phyloP scores from a whole-genome alignment of 805 yeast species.

The Candida berthetii region DNA sequence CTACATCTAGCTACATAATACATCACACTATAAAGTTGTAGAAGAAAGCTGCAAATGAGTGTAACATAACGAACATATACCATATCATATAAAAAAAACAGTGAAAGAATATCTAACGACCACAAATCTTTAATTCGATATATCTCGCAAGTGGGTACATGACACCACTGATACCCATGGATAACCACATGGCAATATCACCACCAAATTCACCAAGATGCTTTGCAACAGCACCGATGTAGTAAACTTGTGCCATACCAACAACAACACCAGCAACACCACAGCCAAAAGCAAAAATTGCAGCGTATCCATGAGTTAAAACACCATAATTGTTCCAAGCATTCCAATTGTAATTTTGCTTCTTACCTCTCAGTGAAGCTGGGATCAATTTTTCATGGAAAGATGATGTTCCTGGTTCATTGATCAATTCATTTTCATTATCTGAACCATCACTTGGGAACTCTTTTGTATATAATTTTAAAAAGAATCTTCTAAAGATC shows the following conservation, averaged over 20 bases:
- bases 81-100: too few relatives aligned
- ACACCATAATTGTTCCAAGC: slow-evolving; percentile 60
- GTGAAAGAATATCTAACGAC: slow-evolving; percentile 27
- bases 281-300: slow-evolving; percentile 52
- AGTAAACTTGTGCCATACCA: slow-evolving; percentile 87
- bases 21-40: too few relatives aligned
- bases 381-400: neutral
- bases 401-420: slow-evolving; percentile 2
- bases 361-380: slow-evolving; percentile 15
- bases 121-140: slow-evolving; percentile 52
- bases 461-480: slow-evolving; percentile 37
- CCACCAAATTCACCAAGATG: slow-evolving; percentile 64
- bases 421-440: too few relatives aligned
- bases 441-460: slow-evolving; percentile 22
- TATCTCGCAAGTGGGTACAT: slow-evolving; percentile 63
- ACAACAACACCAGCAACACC: slow-evolving; percentile 82
- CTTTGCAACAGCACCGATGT: slow-evolving; percentile 69
- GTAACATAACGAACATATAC: too few relatives aligned
- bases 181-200: slow-evolving; percentile 77
- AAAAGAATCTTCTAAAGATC: slow-evolving; percentile 50
- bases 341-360: slow-evolving; percentile 60
- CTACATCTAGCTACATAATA: too few relatives aligned
- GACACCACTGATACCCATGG: slow-evolving; percentile 63
- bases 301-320: slow-evolving; percentile 69
- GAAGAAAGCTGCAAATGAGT: too few relatives aligned